Percentiles rank a stretch among this genome's conserved stretches.
phyloP scores from a whole-genome alignment of 1,139 yeast genomes.

The Tardiomyces digboiensis region DNA sequence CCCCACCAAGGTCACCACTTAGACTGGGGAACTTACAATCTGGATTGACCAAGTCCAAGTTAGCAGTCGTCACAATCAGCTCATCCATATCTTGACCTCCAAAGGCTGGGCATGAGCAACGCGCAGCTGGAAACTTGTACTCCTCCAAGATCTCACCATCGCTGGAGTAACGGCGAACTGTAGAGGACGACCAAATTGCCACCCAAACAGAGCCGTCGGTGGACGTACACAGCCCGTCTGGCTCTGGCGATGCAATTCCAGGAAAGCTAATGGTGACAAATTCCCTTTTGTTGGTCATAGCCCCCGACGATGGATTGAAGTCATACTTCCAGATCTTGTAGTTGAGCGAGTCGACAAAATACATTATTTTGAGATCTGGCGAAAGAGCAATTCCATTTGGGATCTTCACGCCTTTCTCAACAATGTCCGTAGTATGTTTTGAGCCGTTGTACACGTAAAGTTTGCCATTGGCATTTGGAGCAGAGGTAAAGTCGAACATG shows the following conservation, averaged over 20 bases:
- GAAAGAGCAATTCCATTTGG: conserved; percentile 67
- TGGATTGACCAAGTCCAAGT: conserved; percentile 34
- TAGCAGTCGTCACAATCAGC: conserved; percentile 62
- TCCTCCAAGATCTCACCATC: conserved; percentile 43
- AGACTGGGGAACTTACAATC: conserved; percentile 3
- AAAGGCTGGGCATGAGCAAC: conserved; percentile 58
- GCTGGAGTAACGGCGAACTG: conserved; percentile 41
- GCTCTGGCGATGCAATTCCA: conserved; percentile 21
- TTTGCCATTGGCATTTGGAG: conserved; percentile 15
- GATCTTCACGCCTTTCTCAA: conserved; percentile 12
- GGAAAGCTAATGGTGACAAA: conserved; percentile 31
- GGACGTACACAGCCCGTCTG: conserved; percentile 72
- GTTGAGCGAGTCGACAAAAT: conserved; percentile 62
- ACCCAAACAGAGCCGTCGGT: conserved; percentile 50
- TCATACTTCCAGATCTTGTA: conserved; percentile 51
- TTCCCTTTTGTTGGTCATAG: conserved; percentile 33
- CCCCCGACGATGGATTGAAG: conserved; percentile 39
- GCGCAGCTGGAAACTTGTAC: conserved; percentile 47
- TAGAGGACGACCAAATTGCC: conserved; percentile 53
- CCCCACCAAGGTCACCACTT: conserved; percentile 48
- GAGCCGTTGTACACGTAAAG: conserved; percentile 24
- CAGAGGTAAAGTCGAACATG: conserved; percentile 12
- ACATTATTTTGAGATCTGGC: conserved; percentile 38
- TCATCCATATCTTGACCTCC: conserved; percentile 54
- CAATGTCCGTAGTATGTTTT: conserved; percentile 5